Percentiles rank a stretch among this genome's conserved stretches.
These are phyloP conservation scores for Botrytis medusae DNA, from an alignment of 2,329 filamentous ascomycete genomes.

Conservation along the genomic window DNA sequence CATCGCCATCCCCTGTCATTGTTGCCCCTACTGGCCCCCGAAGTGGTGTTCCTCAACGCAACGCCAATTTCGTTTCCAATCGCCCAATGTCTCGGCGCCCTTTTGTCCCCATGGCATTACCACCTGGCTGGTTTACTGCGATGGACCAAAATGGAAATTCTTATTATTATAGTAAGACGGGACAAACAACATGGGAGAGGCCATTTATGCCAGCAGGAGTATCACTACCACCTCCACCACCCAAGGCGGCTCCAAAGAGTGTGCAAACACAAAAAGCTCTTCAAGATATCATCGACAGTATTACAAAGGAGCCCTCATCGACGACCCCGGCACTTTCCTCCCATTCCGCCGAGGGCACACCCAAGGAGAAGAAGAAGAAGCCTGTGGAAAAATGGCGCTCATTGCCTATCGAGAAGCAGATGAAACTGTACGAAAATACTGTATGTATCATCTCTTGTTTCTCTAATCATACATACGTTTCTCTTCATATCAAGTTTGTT, in stretches of 20 bases:
- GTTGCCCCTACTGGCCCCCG: conserved; percentile 51
- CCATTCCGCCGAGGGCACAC: conserved; percentile 50
- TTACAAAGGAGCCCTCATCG: conserved; percentile 64
- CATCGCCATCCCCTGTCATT: conserved; percentile 31
- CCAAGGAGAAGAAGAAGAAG: conserved; percentile 55
- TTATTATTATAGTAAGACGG: conserved; percentile 83
- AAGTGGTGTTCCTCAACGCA: conserved; percentile 52
- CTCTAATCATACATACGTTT: neutral
- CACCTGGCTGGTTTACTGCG: conserved; percentile 82
- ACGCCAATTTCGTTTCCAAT: conserved; percentile 50
- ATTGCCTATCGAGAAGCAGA: conserved; percentile 77
- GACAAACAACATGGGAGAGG: conserved; percentile 77
- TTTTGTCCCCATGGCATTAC: conserved; percentile 57
- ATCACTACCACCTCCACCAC: conserved; percentile 51
- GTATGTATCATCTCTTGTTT: conserved; percentile 52
- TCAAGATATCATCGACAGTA: conserved; percentile 81
- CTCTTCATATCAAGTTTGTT: neutral
- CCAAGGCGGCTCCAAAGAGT: conserved; percentile 52
- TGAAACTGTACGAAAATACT: conserved; percentile 92
- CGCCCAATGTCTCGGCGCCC: conserved; percentile 60
- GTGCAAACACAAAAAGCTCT: conserved; percentile 65
- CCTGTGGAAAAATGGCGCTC: conserved; percentile 71
- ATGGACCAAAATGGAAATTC: conserved; percentile 67
- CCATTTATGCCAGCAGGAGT: conserved; percentile 66
- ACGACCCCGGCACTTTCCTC: conserved; percentile 63